Base-by-base conservation (phyloP, 2,329 filamentous ascomycete genomes). In the Pyricularia sp. region DNA sequence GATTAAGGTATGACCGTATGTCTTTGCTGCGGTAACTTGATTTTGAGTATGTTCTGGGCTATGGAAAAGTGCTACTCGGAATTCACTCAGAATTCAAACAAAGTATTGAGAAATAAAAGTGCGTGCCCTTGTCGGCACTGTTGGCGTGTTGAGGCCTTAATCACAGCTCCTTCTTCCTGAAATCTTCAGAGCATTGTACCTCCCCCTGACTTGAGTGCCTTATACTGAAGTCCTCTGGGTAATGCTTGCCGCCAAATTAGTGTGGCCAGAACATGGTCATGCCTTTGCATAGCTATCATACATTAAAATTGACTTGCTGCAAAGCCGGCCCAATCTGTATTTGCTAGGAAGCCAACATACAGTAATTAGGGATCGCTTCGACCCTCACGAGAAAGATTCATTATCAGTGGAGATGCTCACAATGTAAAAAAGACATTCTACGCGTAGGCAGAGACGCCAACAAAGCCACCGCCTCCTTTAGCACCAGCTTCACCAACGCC, bases 401-500 rank as follows among this genome's bases (percentile, higher is more conserved):
- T 55, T 9, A 20, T 26, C 11, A 50, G 11, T n/a, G 25, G 2
- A 25, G 7, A 26, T 28, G 64, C 25, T 55, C 33, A 14, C 26
- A 25, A 55, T 50, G 28, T 42, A 33, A 50, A 50, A 66, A 2
- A 50, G 28, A 28, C 6, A 30, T 17, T 26, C 14, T 26, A 61
- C 25, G 23, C n/a, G 20, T 31, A 58, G 25, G n/a, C 65, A 50
- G 68, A 64, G 26, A 64, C 66, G 25, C 69, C 50, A 20, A 68
- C 69, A 11, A 30, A 65, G 10, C 63, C 69, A 14, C 66, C 69
- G 17, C 63, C 66, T 9, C 14, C n/a, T 14, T 63, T 26, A 9
- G 17, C 11, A 7, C 30, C 58, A 7, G 68, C 58, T 26, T 61
- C 66, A 67, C 71, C 71, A 1, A 72, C 67, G 1, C 67, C 33